Evolutionary conservation across 2,329 filamentous ascomycete species (phyloP).

Genomic region (Cadophora gregata): DNA sequence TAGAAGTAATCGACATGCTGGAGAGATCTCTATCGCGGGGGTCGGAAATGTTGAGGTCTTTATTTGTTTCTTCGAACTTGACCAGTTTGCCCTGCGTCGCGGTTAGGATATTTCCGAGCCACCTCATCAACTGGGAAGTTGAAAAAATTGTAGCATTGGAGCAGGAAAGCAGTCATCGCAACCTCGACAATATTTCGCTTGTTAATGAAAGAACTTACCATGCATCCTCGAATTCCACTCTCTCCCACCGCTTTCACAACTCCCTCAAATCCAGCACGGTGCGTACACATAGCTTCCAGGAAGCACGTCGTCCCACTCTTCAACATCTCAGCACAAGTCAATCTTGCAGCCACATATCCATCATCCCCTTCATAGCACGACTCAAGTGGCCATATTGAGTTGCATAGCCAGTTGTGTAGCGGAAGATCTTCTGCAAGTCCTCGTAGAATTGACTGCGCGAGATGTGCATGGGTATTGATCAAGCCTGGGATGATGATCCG

Average conservation of each 20-base stretch:
- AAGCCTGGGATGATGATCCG: constrained; percentile 56
- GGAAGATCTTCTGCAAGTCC: constrained; percentile 56
- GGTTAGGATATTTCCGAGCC: neutral
- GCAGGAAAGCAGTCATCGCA: too few species aligned
- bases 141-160: too few species aligned
- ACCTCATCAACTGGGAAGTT: neutral
- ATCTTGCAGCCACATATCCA: constrained; percentile 55
- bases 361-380: constrained; percentile 52
- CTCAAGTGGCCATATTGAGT: constrained; percentile 56
- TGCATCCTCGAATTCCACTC: constrained; percentile 47
- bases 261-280: constrained; percentile 54
- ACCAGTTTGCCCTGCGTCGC: constrained; percentile 47
- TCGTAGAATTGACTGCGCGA: constrained; percentile 55
- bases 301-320: constrained; percentile 58
- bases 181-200: too few species aligned
- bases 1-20: constrained; percentile 45
- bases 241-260: constrained; percentile 51
- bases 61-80: constrained; percentile 48
- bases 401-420: constrained; percentile 57
- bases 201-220: constrained; percentile 24
- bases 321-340: constrained; percentile 58
- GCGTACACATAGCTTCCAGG: constrained; percentile 57
- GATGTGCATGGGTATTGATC: constrained; percentile 57
- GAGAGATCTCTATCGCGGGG: constrained; percentile 47
- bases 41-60: constrained; percentile 45